Percentiles rank a stretch among this genome's conserved stretches.
Conservation (phyloP, 2,329 filamentous ascomycete species). For the Penicillium brevicompactum region DNA sequence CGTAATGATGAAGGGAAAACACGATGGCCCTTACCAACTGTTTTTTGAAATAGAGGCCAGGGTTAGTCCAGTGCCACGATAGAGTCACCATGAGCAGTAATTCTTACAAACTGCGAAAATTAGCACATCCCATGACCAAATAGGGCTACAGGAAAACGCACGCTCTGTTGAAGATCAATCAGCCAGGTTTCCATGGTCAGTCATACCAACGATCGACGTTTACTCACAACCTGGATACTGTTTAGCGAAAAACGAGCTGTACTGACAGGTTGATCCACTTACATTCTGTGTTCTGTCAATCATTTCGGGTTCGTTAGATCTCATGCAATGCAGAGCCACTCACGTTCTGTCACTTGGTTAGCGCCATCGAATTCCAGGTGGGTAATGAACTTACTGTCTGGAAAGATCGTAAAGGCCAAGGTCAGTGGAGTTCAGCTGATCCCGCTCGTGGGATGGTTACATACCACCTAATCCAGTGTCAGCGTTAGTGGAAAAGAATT, state of each 20-base stretch:
- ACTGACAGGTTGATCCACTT: not conserved
- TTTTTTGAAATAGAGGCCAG: not conserved
- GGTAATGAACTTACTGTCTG: constrained; percentile 13
- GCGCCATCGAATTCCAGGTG: not conserved
- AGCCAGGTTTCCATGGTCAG: not conserved
- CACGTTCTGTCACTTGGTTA: constrained; percentile 1
- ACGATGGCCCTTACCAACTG: not conserved
- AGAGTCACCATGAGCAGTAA: not conserved
- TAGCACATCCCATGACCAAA: not conserved
- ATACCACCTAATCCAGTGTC: constrained; percentile 14
- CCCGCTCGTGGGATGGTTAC: not conserved
- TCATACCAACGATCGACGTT: not conserved
- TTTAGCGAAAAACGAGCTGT: not conserved
- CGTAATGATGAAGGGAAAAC: not conserved
- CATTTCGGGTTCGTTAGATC: not conserved
- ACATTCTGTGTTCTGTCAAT: not conserved
- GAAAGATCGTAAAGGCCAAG: not conserved
- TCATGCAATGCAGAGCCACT: not conserved
- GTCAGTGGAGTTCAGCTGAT: constrained; percentile 8
- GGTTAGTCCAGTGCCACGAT: not conserved
- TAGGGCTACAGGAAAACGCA: not conserved
- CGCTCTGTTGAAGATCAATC: not conserved
- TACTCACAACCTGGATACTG: not conserved
- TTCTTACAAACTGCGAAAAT: not conserved
- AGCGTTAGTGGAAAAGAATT: not conserved